Evolutionary conservation across 2,329 filamentous ascomycete genomes (phyloP).

Genomic region (Neurospora crassa): DNA sequence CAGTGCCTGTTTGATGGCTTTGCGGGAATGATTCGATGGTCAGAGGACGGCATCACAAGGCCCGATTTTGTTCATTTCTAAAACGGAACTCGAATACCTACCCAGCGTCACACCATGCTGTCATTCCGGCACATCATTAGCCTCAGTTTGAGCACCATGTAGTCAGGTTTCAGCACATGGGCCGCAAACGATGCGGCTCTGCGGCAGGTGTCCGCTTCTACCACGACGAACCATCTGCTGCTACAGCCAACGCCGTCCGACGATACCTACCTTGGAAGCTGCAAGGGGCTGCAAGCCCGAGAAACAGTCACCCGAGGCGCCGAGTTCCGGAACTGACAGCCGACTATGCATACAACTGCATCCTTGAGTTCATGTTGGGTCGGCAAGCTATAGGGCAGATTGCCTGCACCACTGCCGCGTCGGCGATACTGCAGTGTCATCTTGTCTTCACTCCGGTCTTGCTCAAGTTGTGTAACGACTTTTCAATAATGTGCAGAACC

Average conservation of each 20-base stretch:
- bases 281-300: not conserved
- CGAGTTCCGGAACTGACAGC: not conserved
- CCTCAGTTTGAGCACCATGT: not conserved
- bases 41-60: not conserved
- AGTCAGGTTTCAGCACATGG: not conserved
- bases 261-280: not conserved
- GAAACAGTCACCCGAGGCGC: too few species aligned
- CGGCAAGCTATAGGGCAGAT: not conserved
- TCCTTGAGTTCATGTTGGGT: not conserved
- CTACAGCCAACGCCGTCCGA: not conserved
- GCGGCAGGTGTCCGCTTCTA: not conserved
- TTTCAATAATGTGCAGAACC: not conserved
- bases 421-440: not conserved
- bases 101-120: not conserved
- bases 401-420: not conserved
- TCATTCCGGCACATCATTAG: not conserved
- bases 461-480: not conserved
- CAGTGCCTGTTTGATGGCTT: not conserved
- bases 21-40: not conserved
- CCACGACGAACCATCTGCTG: not conserved
- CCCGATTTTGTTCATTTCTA: not conserved
- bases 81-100: not conserved
- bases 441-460: not conserved
- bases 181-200: not conserved
- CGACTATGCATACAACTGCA: not conserved